Evolutionary conservation across 805 yeast genomes (phyloP).

Genomic region (Sungouiozyma intestinalis): DNA sequence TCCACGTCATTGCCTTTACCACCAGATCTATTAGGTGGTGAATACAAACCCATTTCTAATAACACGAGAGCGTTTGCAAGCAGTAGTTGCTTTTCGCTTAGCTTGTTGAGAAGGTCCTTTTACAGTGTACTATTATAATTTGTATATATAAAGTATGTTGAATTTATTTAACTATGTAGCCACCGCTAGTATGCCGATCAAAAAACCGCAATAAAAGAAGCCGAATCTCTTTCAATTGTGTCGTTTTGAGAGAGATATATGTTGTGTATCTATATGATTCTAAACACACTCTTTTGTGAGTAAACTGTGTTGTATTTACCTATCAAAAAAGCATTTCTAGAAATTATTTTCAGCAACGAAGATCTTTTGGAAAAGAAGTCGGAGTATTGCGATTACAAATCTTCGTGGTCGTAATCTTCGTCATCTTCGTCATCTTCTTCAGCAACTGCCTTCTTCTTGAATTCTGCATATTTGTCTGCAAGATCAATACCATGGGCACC

Average conservation of each 20-base stretch:
- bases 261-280: too few species aligned
- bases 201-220: background rate
- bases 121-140: background rate
- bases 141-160: background rate
- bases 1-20: background rate
- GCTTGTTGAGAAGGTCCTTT: background rate
- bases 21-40: constrained; percentile 21
- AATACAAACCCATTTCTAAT: constrained; percentile 1
- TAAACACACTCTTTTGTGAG: too few species aligned
- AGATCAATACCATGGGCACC: constrained; percentile 59
- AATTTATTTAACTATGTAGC: background rate
- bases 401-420: constrained; percentile 24
- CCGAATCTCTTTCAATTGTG: too few species aligned
- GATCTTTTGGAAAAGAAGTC: background rate
- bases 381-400: constrained; percentile 16
- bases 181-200: background rate
- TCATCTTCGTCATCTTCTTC: constrained; percentile 11
- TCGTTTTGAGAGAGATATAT: too few species aligned
- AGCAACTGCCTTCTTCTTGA: constrained; percentile 13
- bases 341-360: too few species aligned
- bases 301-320: background rate
- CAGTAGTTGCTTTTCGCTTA: too few species aligned
- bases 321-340: background rate
- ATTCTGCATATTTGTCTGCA: constrained; percentile 23
- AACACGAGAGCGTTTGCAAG: background rate